Evolutionary conservation across 164 flowering plant species (phyloP).

Genomic region (Akebia trifoliata): DNA sequence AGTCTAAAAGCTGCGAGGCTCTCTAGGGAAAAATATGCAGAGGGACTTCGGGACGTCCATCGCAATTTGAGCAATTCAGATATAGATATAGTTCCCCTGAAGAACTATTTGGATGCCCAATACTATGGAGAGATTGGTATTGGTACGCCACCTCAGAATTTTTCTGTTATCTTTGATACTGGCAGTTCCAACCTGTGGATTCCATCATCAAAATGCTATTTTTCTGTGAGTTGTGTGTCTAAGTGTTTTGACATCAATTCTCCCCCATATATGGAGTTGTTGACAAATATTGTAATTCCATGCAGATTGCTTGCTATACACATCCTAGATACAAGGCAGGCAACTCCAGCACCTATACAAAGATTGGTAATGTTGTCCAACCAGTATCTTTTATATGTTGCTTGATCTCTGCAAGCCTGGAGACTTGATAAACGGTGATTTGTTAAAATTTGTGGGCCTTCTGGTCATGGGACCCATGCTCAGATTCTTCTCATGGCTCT

Average conservation of each 20-base stretch:
- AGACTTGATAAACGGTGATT: neutral
- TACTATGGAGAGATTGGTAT: slow-evolving; percentile 61
- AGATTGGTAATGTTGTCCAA: slow-evolving; percentile 33
- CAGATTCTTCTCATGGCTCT: slow-evolving; percentile 2
- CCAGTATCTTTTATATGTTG: neutral
- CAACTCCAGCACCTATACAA: slow-evolving; percentile 48
- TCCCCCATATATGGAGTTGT: neutral
- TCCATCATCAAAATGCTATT: slow-evolving; percentile 57
- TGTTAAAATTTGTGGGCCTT: neutral
- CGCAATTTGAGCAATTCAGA: slow-evolving; percentile 10
- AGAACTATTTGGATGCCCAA: slow-evolving; percentile 53
- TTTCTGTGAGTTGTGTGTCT: slow-evolving; percentile 45
- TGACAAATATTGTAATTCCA: neutral
- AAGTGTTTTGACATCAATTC: neutral
- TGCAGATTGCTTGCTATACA: slow-evolving; percentile 76
- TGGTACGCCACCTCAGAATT: slow-evolving; percentile 60
- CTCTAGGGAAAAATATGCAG: neutral
- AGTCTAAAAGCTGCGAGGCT: slow-evolving; percentile 20
- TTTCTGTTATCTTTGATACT: slow-evolving; percentile 57
- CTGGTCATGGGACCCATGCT: neutral
- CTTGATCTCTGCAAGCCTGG: neutral
- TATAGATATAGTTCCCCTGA: slow-evolving; percentile 32
- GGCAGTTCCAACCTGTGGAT: slow-evolving; percentile 74
- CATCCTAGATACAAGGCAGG: slow-evolving; percentile 56
- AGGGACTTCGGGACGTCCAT: neutral